Evolutionary conservation across 176 grass and related monocot genomes (phyloP), one percentile per base, ranked within the genome.

Genomic region (Aegilops bicornis): DNA sequence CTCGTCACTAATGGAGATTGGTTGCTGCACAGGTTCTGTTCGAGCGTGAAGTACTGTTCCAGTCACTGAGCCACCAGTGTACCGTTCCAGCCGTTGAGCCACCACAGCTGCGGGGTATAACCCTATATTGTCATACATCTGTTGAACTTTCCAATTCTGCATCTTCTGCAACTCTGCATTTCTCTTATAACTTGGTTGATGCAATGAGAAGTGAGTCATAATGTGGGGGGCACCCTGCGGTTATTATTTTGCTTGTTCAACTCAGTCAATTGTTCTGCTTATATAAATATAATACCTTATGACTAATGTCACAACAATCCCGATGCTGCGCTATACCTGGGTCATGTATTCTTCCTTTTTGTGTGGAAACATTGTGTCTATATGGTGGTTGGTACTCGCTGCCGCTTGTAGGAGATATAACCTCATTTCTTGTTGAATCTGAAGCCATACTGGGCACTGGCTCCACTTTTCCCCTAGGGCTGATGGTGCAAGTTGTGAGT

Each of bases 231-330:
- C n/a, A 89, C 77, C 82, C 77, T 81, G 62, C 14, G 19, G 54
- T 83, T 64, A 83, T 10, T 24, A 15, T 73, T 73, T 23, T 73
- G 42, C 22, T 45, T 45, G 82, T 83, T 66, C 47, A 79, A 84
- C 64, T 64, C 60, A 16, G n/a, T 52, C 37, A 73, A 24, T 12
- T 84, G 50, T 79, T 54, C 6, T 69, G 7, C 65, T 3, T 13
- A 1, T 42, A 36, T 42, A 39, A 25, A 77, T 50, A 36, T 13
- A 72, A 68, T 35, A 32, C 25, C 25, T 68, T 68, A 47, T 61
- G 65, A 80, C 67, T 62, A 71, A 86, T 74, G 67, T 79, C 31
- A 23, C 78, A 73, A 40, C 67, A 79, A 47, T 86, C 52, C 52
- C 73, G 25, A 80, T 73, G 37, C 77, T 73, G 25, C 36, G 6